phyloP scores from a whole-genome alignment of 768 basidiomycete genomes.

The Tubosaeta sp. region DNA sequence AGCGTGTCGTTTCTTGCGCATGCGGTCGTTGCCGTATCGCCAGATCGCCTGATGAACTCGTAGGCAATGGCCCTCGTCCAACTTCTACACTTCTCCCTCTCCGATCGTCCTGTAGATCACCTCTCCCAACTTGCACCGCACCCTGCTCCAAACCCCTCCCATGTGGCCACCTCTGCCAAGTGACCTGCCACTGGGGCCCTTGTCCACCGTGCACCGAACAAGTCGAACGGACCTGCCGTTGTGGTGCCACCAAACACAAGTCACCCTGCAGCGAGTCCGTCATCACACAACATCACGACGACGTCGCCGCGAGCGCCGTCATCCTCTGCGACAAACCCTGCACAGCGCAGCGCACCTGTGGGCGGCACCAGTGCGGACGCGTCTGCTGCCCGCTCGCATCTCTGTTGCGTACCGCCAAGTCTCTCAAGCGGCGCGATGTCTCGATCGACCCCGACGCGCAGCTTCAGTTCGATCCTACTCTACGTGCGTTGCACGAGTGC shows the following conservation, averaged over 20 bases:
- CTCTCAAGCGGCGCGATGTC: constrained; percentile 36
- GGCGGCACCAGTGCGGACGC: constrained; percentile 80
- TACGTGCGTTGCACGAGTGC: constrained; percentile 76
- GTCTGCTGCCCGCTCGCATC: constrained; percentile 87
- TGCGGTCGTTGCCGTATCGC: constrained; percentile 57
- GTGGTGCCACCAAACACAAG: constrained; percentile 61
- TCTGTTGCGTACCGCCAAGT: constrained; percentile 54
- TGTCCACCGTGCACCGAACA: constrained; percentile 77
- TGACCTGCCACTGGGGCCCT: constrained; percentile 66
- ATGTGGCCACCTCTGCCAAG: constrained; percentile 74
- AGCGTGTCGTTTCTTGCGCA: constrained; percentile 66
- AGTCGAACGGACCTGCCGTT: constrained; percentile 79
- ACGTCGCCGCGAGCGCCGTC: constrained; percentile 49
- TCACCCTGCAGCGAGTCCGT: constrained; percentile 41
- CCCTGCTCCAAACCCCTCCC: constrained; percentile 61
- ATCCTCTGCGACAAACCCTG: constrained; percentile 82
- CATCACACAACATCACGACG: constrained; percentile 13
- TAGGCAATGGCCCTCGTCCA: background rate
- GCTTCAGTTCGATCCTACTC: constrained; percentile 42
- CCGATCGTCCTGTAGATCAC: constrained; percentile 59
- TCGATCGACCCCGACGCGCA: constrained; percentile 22
- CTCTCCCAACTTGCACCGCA: constrained; percentile 75
- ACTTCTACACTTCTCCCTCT: constrained; percentile 29
- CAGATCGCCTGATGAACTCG: constrained; percentile 36
- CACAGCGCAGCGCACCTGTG: constrained; percentile 72